Conservation (phyloP, 2,329 filamentous ascomycete genomes). For the Bipolaris bicolor region DNA sequence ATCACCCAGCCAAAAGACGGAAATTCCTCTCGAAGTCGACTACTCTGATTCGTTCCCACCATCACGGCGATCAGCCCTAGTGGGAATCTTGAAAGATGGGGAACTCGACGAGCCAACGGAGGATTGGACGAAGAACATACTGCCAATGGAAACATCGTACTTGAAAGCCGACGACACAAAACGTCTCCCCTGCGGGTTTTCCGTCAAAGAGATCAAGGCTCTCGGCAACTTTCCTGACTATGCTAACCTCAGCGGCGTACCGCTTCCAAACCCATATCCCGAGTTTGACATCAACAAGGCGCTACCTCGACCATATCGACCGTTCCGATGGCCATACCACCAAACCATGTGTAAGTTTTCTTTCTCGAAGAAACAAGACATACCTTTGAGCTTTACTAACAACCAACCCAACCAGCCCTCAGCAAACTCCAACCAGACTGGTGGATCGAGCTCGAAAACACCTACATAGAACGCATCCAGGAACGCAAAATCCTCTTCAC, state of each 20-base stretch:
- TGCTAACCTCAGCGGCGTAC: conserved; percentile 74
- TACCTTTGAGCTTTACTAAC: conserved; percentile 2
- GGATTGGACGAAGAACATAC: conserved; percentile 30
- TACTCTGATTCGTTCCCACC: conserved; percentile 62
- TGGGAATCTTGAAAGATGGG: conserved; percentile 36
- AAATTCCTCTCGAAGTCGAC: conserved; percentile 35
- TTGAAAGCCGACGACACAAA: conserved; percentile 37
- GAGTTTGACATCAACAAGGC: conserved; percentile 74
- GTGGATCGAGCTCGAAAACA: conserved; percentile 87
- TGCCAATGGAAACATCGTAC: conserved; percentile 37
- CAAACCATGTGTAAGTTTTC: conserved; percentile 82
- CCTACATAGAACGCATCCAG: conserved; percentile 70
- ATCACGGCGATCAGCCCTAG: conserved; percentile 56
- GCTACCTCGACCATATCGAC: conserved; percentile 75
- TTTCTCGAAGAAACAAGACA: neutral
- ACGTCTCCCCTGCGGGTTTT: conserved; percentile 72
- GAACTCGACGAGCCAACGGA: conserved; percentile 28
- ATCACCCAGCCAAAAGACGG: conserved; percentile 55
- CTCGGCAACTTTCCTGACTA: conserved; percentile 84
- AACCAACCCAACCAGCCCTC: conserved; percentile 61
- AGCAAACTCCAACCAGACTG: conserved; percentile 80
- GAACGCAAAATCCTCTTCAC: conserved; percentile 71
- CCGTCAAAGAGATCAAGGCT: conserved; percentile 69
- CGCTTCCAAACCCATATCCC: conserved; percentile 67
- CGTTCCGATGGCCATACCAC: conserved; percentile 83